Evolutionary conservation across 2,329 filamentous ascomycete genomes (phyloP).

Genomic region (Elsinoe arachidis): DNA sequence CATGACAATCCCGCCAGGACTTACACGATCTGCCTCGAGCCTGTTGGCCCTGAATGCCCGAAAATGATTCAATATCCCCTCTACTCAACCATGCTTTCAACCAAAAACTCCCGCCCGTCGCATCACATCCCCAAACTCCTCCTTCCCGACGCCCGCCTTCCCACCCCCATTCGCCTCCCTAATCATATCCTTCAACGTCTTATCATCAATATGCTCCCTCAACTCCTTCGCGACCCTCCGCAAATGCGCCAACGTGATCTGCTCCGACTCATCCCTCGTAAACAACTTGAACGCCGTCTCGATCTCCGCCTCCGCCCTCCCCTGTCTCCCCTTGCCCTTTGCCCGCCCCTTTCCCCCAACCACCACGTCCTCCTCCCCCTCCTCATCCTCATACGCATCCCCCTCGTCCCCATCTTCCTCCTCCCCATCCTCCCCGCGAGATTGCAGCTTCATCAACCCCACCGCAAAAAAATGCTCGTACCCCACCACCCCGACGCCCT

Average conservation of each 20-base stretch:
- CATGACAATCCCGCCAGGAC: no score
- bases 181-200: conserved; percentile 85
- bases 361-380: conserved; percentile 40
- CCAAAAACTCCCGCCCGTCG: conserved; percentile 72
- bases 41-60: no score
- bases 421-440: conserved; percentile 13
- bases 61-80: no score
- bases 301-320: conserved; percentile 52
- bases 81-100: conserved; percentile 32
- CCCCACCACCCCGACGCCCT: conserved; percentile 64
- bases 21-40: no score
- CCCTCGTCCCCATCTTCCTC: conserved; percentile 23
- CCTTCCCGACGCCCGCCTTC: conserved; percentile 60
- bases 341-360: conserved; percentile 18
- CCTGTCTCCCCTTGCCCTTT: conserved; percentile 21
- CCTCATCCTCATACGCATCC: conserved; percentile 16
- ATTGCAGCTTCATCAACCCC: conserved; percentile 74
- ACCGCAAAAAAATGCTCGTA: conserved; percentile 81
- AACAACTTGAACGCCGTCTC: conserved; percentile 78
- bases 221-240: conserved; percentile 69
- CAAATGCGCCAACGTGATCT: conserved; percentile 75
- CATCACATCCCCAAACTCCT: conserved; percentile 85
- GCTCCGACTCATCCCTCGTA: conserved; percentile 48
- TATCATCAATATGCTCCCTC: conserved; percentile 76
- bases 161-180: conserved; percentile 81